A percentile compares a stretch with the other conserved stretches of the same genome.
phyloP scores from a whole-genome alignment of 768 basidiomycete species.

The Boletus coccyginus region DNA sequence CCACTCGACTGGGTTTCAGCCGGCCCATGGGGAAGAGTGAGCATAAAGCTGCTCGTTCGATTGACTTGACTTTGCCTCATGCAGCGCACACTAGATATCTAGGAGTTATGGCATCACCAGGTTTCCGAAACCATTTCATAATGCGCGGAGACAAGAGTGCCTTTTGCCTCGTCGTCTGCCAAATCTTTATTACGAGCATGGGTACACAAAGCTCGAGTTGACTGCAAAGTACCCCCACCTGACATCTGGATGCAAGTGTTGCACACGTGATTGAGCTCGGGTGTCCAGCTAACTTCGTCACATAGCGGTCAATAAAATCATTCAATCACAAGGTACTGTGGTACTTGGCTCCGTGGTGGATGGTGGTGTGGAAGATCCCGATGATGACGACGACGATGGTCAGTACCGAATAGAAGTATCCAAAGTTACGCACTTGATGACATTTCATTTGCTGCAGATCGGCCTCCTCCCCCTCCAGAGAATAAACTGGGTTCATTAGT shows the following conservation, averaged over 20 bases:
- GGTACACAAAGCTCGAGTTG: conserved; percentile 25
- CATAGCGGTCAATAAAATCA: conserved; percentile 51
- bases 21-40: conserved; percentile 24
- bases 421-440: conserved; percentile 4
- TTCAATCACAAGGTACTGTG: conserved; percentile 42
- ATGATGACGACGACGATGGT: conserved; percentile 22
- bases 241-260: conserved; percentile 40
- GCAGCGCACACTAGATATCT: conserved; percentile 7
- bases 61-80: not conserved
- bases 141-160: conserved; percentile 22
- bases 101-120: conserved; percentile 10
- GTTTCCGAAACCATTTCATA: conserved; percentile 23
- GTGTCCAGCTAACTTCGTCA: conserved; percentile 1
- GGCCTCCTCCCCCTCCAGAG: conserved; percentile 39
- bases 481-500: conserved; percentile 49
- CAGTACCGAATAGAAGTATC: conserved; percentile 12
- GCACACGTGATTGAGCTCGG: not conserved
- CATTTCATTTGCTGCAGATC: conserved; percentile 1
- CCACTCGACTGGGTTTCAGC: conserved; percentile 16
- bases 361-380: conserved; percentile 43
- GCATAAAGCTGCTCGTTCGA: not conserved
- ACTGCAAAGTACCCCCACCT: conserved; percentile 40
- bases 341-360: conserved; percentile 45
- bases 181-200: conserved; percentile 23
- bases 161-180: conserved; percentile 20